A percentile compares a stretch with the other conserved stretches of the same genome.
phyloP scores from a whole-genome alignment of 2,329 filamentous ascomycete species.

The Aciculosporium take region DNA sequence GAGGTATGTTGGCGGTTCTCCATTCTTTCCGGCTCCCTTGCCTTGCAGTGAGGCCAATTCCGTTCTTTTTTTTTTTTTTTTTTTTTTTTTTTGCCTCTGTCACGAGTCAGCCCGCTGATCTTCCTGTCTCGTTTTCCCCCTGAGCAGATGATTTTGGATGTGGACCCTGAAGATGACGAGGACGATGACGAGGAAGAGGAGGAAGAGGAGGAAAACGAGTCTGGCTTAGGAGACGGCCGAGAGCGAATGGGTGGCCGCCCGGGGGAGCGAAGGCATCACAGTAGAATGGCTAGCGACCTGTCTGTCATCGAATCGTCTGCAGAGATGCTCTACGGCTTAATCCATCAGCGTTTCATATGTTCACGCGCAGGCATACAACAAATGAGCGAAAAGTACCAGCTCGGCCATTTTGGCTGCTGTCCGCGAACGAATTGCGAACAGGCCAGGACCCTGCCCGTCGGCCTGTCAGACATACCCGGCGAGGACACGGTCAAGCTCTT shows the following conservation, averaged over 20 bases:
- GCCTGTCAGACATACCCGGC: constrained; percentile 84
- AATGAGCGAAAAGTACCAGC: constrained; percentile 98
- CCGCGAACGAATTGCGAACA: constrained; percentile 89
- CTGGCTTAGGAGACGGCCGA: constrained; percentile 43
- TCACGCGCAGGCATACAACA: constrained; percentile 92
- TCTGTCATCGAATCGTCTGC: constrained; percentile 94
- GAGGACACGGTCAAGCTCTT: constrained; percentile 98
- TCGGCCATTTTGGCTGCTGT: constrained; percentile 89
- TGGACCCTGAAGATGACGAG: constrained; percentile 91
- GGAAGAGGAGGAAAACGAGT: constrained; percentile 59
- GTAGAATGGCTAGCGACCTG: constrained; percentile 79
- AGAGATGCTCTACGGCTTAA: constrained; percentile 95
- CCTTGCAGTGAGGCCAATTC: background rate
- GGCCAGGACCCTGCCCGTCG: constrained; percentile 82
- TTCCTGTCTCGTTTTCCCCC: background rate
- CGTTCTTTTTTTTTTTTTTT: background rate
- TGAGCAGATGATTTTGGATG: constrained; percentile 81
- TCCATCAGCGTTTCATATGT: constrained; percentile 97
- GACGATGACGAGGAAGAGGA: constrained; percentile 72
- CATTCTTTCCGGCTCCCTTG: too few relatives aligned
- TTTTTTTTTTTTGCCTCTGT: background rate
- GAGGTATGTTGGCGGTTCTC: constrained; percentile 40
- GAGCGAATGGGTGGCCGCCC: constrained; percentile 30
- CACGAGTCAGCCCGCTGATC: background rate
- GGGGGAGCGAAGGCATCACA: constrained; percentile 59